Evolutionary conservation across 306 rosid genomes (phyloP), one percentile per base, ranked within the genome.

Genomic region (Quercus cerris): DNA sequence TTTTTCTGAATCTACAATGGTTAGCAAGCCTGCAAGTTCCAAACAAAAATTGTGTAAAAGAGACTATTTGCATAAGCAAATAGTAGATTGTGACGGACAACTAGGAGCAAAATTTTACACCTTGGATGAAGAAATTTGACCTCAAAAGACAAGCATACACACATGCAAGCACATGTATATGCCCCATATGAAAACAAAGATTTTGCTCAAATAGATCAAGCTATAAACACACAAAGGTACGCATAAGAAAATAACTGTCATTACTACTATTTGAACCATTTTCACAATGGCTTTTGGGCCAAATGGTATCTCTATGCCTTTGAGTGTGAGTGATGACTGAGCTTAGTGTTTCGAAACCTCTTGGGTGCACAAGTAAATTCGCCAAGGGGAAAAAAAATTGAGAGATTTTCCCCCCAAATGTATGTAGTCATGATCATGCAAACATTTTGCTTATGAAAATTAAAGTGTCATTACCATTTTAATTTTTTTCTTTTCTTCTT

Each of bases 1-100:
- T 76, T 46, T 54, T 49, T 30, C 73, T 58, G 49, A 12, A 63
- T 22, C 73, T 55, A 19, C 52, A 35, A 62, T 33, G 77, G 28
- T 19, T 57, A 41, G 72, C 23, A 2, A 58, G 73, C 80, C 67
- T 75, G 75, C 79, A 27, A 69, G 66, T 71, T 55, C 46, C 77
- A 52, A 70, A 58, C 85, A 61, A 5, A 76, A 31, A 57, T 20
- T 15, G 4, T 81, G 30, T 5, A 41, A 56, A 68, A 5, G 44
- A 73, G 69, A 31, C 25, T 30, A 55, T 52, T 35, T 41, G 7
- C 58, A 14, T 1, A 68, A 5, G 18, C 63, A 69, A 49, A 25
- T 12, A 4, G 75, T 55, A 67, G 49, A 67, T 56, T 14, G 49
- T 35, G n/a, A 63, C 76, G 9, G 10, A 22, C 58, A 77, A n/a